A percentile compares a stretch with the other conserved stretches of the same genome.
These are phyloP conservation scores for Ganoderma sinense DNA, from an alignment of 1,284 basidiomycete genomes.

Conservation along the genomic window DNA sequence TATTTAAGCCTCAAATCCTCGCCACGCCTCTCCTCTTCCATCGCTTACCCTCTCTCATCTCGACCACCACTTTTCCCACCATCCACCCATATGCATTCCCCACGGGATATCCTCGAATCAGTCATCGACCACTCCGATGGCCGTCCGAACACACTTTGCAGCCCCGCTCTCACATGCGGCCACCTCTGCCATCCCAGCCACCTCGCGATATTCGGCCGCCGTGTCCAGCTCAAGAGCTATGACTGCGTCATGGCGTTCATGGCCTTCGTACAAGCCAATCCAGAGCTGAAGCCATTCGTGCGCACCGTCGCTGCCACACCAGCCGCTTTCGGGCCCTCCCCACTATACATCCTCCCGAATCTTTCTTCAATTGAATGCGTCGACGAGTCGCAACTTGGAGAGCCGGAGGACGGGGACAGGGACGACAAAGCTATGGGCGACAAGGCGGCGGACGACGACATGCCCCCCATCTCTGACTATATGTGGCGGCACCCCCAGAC, in stretches of 20 bases:
- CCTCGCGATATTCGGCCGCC: background rate
- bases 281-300: background rate
- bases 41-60: background rate
- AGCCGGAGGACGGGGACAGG: background rate
- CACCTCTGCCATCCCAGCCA: background rate
- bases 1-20: too few relatives aligned
- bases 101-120: background rate
- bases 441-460: too few relatives aligned
- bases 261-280: background rate
- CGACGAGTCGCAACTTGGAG: background rate
- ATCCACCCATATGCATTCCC: background rate
- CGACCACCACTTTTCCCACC: background rate
- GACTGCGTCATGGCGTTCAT: background rate
- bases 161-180: background rate
- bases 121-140: background rate
- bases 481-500: too few relatives aligned
- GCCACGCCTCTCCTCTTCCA: background rate
- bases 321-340: background rate
- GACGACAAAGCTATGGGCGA: background rate
- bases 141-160: background rate
- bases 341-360: background rate
- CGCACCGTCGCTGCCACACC: background rate
- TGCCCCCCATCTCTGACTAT: too few relatives aligned
- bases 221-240: background rate
- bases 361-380: background rate